Evolutionary conservation across 208 protist species (phyloP).

Genomic region (Wallacemonas sp.): DNA sequence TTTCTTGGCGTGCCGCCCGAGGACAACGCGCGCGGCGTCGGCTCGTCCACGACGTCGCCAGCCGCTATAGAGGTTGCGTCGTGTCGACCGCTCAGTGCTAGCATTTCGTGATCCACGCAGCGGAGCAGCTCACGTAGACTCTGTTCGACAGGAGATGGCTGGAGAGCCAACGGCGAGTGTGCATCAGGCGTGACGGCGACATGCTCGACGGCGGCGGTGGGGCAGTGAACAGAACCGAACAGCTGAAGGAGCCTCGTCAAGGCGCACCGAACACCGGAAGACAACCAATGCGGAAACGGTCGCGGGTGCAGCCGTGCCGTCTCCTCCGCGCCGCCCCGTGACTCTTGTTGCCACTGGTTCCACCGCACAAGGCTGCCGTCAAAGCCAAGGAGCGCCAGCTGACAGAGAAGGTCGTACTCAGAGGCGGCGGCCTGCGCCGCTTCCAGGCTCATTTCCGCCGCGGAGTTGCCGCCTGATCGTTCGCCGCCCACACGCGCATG

Average conservation of each 20-base stretch:
- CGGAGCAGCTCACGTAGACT: slow-evolving; percentile 17
- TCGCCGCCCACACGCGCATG: too few relatives aligned
- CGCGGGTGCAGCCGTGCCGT: neutral
- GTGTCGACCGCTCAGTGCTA: slow-evolving; percentile 15
- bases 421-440: neutral
- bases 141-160: neutral
- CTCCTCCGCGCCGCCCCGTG: neutral
- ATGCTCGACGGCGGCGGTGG: neutral
- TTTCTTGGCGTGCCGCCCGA: too few relatives aligned
- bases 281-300: slow-evolving; percentile 19
- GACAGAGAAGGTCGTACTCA: slow-evolving; percentile 1
- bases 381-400: slow-evolving; percentile 4
- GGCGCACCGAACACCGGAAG: slow-evolving; percentile 15
- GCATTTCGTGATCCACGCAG: slow-evolving; percentile 28
- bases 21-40: too few relatives aligned
- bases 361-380: neutral
- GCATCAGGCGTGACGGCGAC: neutral
- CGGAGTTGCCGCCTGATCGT: too few relatives aligned
- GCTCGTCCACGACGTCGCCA: too few relatives aligned
- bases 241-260: slow-evolving; percentile 14
- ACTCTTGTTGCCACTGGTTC: neutral
- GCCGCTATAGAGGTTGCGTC: neutral
- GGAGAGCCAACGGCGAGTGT: neutral
- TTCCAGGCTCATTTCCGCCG: neutral
- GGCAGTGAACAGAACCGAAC: slow-evolving; percentile 12